Evolutionary conservation across 176 grass and related monocot species (phyloP), one percentile per base, ranked within the genome.

Genomic region (Carex kokanica): DNA sequence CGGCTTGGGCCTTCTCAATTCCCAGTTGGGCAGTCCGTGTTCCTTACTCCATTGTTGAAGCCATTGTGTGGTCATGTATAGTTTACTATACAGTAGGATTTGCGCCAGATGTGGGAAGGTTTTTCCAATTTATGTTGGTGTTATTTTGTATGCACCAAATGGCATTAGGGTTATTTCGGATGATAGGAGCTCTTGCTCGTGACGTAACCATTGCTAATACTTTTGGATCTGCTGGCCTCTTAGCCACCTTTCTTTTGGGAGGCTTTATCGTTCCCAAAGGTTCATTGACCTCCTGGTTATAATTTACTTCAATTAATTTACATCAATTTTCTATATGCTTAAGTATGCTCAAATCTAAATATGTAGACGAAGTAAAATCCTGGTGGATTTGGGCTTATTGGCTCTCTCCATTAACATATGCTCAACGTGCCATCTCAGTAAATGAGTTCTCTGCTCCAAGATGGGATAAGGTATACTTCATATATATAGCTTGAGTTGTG

Each of bases 1-100:
- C 92, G 27, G 89, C 92, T 81, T 94, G 92, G 92, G 92, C 87
- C 21, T 91, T 89, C 83, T 86, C 87, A 84, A 78, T 94, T 88
- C 92, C 92, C 36, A 94, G 86, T 86, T 94, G 87, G 89, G 53
- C 86, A 78, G 72, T 94, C 75, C 86, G 92, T 58, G 78, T 94
- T 73, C 92, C 92, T 12, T 94, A 94, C 68, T 94, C 92, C 17
- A 38, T 89, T 78, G 23, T 91, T 78, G 92, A 91, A 89, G 87
- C 92, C 12, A 54, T 84, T n/a, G 85, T 94, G 23, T 94, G 92
- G 92, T 91, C 92, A 79, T 91, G 92, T 58, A 74, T 86, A 18
- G 92, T 94, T 41, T 94, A 94, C 81, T 94, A 89, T 68, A 81
- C 92, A 55, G 92, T 94, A 75, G 92, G 92, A 13, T 94, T 94